These are phyloP conservation scores for Cyclotella kingstonii DNA, from an alignment of 108 stramenopile species.

Conservation along the genomic window DNA sequence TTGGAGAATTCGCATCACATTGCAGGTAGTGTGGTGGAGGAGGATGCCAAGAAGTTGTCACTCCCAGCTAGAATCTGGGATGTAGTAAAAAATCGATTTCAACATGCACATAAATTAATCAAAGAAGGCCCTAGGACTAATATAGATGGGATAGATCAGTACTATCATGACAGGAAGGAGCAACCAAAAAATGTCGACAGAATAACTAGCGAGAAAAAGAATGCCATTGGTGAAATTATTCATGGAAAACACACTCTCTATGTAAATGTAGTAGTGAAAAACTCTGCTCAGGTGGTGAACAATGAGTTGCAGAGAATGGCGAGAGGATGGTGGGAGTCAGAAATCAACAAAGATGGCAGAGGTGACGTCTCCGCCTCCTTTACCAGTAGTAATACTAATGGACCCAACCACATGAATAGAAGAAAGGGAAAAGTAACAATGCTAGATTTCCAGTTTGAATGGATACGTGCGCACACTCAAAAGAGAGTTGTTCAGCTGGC, in stretches of 20 bases:
- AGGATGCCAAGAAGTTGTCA: not conserved
- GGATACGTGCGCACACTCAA: slow-evolving; percentile 68
- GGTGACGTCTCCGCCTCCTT: too few relatives aligned
- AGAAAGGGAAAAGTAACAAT: too few relatives aligned
- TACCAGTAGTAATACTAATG: too few relatives aligned
- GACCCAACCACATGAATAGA: too few relatives aligned
- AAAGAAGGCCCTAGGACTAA: slow-evolving; percentile 61
- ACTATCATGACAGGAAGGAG: too few relatives aligned
- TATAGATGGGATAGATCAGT: slow-evolving; percentile 36
- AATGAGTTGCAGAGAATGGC: slow-evolving; percentile 77
- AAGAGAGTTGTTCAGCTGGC: slow-evolving; percentile 69
- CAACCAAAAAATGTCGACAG: too few relatives aligned
- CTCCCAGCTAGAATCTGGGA: slow-evolving; percentile 42
- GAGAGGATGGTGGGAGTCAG: slow-evolving; percentile 61
- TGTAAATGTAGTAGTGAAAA: slow-evolving; percentile 80
- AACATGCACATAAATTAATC: slow-evolving; percentile 72
- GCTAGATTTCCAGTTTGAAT: slow-evolving; percentile 45
- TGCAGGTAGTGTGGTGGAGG: not conserved
- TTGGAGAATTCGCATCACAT: too few relatives aligned
- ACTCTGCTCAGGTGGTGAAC: slow-evolving; percentile 69
- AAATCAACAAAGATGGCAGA: too few relatives aligned
- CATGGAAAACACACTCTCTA: slow-evolving; percentile 58
- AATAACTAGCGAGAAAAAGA: slow-evolving; percentile 39
- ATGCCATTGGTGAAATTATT: slow-evolving; percentile 22
- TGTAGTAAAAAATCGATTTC: slow-evolving; percentile 63